Conservation (phyloP, 2,329 filamentous ascomycete species). For the Xylariales sp. region DNA sequence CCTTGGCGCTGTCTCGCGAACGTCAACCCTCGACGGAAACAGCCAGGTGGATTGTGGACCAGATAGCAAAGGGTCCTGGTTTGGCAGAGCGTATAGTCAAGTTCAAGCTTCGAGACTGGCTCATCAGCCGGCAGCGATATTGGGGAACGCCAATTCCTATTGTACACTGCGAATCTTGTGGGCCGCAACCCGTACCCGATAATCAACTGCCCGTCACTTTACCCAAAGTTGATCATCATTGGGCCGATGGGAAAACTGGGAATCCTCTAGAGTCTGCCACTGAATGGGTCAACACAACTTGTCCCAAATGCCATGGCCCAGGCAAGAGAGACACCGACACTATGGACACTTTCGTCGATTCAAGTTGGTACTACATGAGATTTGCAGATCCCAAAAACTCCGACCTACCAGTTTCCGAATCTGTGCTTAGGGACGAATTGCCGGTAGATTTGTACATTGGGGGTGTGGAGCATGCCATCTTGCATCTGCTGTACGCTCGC, state of each 20-base stretch:
- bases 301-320: slow-evolving; percentile 65
- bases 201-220: slow-evolving; percentile 72
- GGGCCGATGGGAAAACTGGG: slow-evolving; percentile 63
- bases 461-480: slow-evolving; percentile 84
- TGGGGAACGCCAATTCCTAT: slow-evolving; percentile 92
- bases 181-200: slow-evolving; percentile 71
- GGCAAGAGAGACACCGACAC: slow-evolving; percentile 86
- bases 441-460: slow-evolving; percentile 88
- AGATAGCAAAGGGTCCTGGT: slow-evolving; percentile 46
- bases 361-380: slow-evolving; percentile 87
- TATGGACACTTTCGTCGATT: slow-evolving; percentile 96
- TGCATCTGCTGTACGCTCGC: slow-evolving; percentile 82
- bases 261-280: slow-evolving; percentile 70
- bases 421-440: slow-evolving; percentile 50
- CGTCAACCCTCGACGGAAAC: slow-evolving; percentile 61
- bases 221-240: slow-evolving; percentile 64
- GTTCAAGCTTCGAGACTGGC: slow-evolving; percentile 83
- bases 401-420: slow-evolving; percentile 55
- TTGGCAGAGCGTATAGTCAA: slow-evolving; percentile 62
- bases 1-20: slow-evolving; percentile 59
- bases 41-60: slow-evolving; percentile 53
- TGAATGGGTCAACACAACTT: slow-evolving; percentile 70
- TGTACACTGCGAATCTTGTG: slow-evolving; percentile 73
- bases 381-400: slow-evolving; percentile 69
- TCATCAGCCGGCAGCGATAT: slow-evolving; percentile 87